phyloP scores from a whole-genome alignment of 2,329 filamentous ascomycete genomes.

The Fusarium sublunatum region DNA sequence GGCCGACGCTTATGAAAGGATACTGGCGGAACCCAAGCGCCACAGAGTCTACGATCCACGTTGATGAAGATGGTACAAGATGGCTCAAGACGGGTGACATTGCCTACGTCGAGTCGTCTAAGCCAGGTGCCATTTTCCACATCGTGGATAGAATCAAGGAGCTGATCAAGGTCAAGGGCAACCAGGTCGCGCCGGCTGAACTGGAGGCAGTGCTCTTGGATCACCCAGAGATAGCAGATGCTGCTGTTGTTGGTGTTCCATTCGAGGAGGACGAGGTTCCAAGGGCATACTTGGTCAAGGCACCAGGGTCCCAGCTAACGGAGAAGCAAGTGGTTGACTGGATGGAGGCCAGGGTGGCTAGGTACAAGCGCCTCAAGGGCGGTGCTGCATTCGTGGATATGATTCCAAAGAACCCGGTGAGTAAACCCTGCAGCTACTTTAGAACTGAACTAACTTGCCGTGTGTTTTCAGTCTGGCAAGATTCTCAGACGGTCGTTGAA shows the following conservation, averaged over 20 bases:
- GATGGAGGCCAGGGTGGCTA: conserved; percentile 72
- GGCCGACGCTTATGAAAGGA: conserved; percentile 77
- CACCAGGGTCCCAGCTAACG: conserved; percentile 55
- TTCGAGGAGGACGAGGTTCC: conserved; percentile 65
- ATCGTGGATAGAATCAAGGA: conserved; percentile 79
- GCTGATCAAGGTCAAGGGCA: conserved; percentile 72
- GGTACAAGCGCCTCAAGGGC: conserved; percentile 73
- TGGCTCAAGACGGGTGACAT: conserved; percentile 84
- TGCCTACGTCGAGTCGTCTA: conserved; percentile 71
- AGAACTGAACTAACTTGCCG: not conserved
- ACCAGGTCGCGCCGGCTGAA: conserved; percentile 82
- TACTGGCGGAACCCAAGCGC: conserved; percentile 80
- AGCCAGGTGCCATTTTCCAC: conserved; percentile 59
- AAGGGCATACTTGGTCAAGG: conserved; percentile 68
- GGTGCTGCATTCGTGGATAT: conserved; percentile 69
- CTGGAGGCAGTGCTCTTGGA: conserved; percentile 78
- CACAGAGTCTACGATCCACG: conserved; percentile 67
- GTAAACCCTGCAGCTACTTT: not conserved
- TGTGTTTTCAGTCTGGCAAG: conserved; percentile 18
- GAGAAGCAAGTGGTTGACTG: conserved; percentile 61
- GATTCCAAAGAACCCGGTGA: conserved; percentile 74
- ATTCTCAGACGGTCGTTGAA: conserved; percentile 18
- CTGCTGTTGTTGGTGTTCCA: conserved; percentile 67
- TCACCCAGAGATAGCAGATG: conserved; percentile 76
- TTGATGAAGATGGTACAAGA: conserved; percentile 60